A percentile compares a stretch with the other conserved stretches of the same genome.
These are phyloP conservation scores for Gautieria morchelliformis DNA, from an alignment of 768 basidiomycete genomes.

Conservation along the genomic window DNA sequence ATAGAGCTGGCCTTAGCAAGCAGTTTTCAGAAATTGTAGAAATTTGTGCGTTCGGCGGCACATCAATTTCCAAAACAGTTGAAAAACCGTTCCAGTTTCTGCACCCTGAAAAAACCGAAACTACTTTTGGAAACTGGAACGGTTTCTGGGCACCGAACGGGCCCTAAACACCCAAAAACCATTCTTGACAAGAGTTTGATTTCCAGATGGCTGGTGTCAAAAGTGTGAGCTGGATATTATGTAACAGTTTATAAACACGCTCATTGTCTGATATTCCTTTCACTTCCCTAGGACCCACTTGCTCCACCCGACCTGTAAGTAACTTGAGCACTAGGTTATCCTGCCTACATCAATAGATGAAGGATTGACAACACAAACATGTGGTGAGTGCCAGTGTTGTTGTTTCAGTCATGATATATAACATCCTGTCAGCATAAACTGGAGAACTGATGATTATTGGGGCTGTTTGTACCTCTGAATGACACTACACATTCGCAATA, in stretches of 20 bases:
- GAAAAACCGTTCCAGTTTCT: too few species aligned
- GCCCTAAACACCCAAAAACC: too few species aligned
- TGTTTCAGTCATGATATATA: constrained; percentile 24
- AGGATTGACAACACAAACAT: constrained; percentile 31
- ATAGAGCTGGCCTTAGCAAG: too few species aligned
- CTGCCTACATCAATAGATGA: constrained; percentile 8
- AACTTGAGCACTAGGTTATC: neutral
- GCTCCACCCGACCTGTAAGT: constrained; percentile 31
- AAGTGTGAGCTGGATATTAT: constrained; percentile 16
- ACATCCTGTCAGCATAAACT: constrained; percentile 23
- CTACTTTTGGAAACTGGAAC: too few species aligned
- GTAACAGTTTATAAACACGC: too few species aligned
- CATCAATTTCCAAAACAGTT: too few species aligned
- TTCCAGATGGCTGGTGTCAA: constrained; percentile 28
- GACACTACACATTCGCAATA: neutral
- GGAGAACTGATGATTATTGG: constrained; percentile 28
- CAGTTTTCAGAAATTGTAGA: too few species aligned
- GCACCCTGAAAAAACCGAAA: too few species aligned
- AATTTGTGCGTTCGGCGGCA: too few species aligned
- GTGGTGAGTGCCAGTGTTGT: constrained; percentile 28
- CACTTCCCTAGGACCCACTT: constrained; percentile 21
- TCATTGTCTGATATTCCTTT: constrained; percentile 23
- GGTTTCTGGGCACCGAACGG: too few species aligned
- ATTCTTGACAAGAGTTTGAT: too few species aligned
- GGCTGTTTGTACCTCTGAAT: constrained; percentile 9